Base-by-base conservation (phyloP, 257 asterid genomes). In the Rauvolfia tetraphylla region DNA sequence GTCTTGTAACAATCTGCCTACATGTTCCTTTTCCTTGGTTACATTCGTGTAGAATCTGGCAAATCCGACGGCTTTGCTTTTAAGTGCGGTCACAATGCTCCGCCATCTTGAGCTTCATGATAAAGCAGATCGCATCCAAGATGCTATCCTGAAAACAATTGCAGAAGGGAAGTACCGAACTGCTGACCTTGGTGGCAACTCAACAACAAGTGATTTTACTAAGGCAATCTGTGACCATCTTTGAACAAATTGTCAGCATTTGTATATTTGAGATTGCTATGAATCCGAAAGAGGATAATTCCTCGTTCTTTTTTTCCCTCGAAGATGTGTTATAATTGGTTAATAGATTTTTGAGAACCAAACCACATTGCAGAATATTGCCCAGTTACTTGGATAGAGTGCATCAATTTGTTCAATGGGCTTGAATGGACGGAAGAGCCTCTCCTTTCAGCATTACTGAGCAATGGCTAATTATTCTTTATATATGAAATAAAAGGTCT, bases 141-240 rank as follows among this genome's bases (percentile, higher is more conserved):
- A 87, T 22, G 98, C 96, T 4, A 82, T 93, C 68, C 73, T 93
- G 86, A 89, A 85, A 61, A 93, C 98, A 2, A 93, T 92, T 74
- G 95, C 98, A 23, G 98, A 91, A 78, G 98, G 98, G 29, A 92
- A 89, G 83, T 92, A 89, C 85, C 81, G 98, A 80, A 92, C 98
- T 23, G 94, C 87, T 15, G 98, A 93, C 81, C 98, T 93, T 61
- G 98, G 98, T 36, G 98, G 98, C n/a, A 89, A 83, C 63, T 79
- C 98, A 25, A 80, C 90, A 2, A 93, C 98, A 14, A 79, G 91
- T 0, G 98, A 91, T 22, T 93, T 92, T 86, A 93, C 98, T 33
- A 86, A 90, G 31, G 97, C 97, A 36, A 93, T 92, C 75, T 90
- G 97, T 36, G 97, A 90, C 68, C 89, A 89, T 75, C 81, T 93